phyloP scores from a whole-genome alignment of 495 filamentous ascomycete species.

The Xeromyces bisporus region DNA sequence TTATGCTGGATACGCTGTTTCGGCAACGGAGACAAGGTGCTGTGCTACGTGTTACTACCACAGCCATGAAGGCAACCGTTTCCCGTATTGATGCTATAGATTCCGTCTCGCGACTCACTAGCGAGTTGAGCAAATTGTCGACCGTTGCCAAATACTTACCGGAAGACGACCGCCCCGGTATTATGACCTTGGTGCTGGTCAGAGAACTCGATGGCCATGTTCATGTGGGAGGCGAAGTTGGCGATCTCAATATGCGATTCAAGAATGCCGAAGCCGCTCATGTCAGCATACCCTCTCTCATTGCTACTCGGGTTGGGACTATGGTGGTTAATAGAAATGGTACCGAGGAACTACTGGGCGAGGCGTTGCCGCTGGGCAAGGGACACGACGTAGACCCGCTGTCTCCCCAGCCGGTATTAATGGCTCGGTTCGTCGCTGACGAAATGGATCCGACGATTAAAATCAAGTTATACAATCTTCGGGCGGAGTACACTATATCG shows the following conservation, averaged over 20 bases:
- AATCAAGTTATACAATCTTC: conserved; percentile 65
- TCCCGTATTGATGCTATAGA: conserved; percentile 41
- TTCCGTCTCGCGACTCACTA: conserved; percentile 48
- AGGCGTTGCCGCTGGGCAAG: conserved; percentile 20
- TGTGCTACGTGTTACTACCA: conserved; percentile 56
- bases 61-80: conserved; percentile 39
- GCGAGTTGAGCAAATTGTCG: conserved; percentile 64
- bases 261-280: conserved; percentile 57
- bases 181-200: conserved; percentile 58
- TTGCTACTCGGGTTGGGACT: conserved; percentile 52
- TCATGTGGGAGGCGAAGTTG: conserved; percentile 46
- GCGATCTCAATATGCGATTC: conserved; percentile 37
- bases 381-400: conserved; percentile 6
- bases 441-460: conserved; percentile 86
- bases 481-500: conserved; percentile 68
- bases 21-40: conserved; percentile 79
- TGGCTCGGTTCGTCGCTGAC: conserved; percentile 76
- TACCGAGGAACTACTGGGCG: conserved; percentile 50
- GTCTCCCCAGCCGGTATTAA: conserved; percentile 39
- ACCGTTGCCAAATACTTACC: conserved; percentile 89
- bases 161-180: conserved; percentile 84
- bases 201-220: conserved; percentile 40
- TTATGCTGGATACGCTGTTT: conserved; percentile 80
- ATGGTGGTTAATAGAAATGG: conserved; percentile 44
- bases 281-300: conserved; percentile 65